phyloP scores from a whole-genome alignment of 805 yeast genomes.

The Priceomyces haplophilus region DNA sequence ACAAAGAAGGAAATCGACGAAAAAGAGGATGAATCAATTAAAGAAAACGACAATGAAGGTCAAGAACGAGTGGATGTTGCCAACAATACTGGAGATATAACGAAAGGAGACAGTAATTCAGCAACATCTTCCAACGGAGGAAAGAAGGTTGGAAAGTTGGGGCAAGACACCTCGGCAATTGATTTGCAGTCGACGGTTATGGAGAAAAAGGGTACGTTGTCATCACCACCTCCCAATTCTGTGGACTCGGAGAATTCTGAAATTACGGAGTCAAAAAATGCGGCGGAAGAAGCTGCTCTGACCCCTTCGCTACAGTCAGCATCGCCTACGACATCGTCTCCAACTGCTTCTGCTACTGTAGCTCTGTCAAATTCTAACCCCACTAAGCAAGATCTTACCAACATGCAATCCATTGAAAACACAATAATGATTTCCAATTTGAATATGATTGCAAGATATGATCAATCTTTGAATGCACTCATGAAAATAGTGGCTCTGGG shows the following conservation, averaged over 20 bases:
- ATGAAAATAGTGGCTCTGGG: conserved; percentile 90
- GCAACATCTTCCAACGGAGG: no score
- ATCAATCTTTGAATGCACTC: conserved; percentile 60
- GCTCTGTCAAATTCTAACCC: conserved; percentile 1
- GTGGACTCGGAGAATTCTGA: no score
- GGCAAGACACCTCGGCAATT: no score
- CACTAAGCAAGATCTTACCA: conserved; percentile 28
- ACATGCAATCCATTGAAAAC: conserved; percentile 59
- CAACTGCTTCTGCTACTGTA: neutral
- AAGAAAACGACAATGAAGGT: conserved; percentile 21
- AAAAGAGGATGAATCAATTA: conserved; percentile 6
- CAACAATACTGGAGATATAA: no score
- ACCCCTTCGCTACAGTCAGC: neutral
- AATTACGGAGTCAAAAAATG: no score
- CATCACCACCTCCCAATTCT: no score
- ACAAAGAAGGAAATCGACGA: conserved; percentile 8
- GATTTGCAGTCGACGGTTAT: no score
- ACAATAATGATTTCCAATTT: conserved; percentile 82
- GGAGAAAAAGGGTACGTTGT: no score
- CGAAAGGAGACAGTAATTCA: no score
- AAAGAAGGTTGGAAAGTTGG: no score
- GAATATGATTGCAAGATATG: conserved; percentile 76
- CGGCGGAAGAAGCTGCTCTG: no score
- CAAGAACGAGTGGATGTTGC: conserved; percentile 9
- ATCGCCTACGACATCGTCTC: neutral